A percentile compares a stretch with the other conserved stretches of the same genome.
Conservation (phyloP, 2,329 filamentous ascomycete species). For the Claviceps fusiformis region DNA sequence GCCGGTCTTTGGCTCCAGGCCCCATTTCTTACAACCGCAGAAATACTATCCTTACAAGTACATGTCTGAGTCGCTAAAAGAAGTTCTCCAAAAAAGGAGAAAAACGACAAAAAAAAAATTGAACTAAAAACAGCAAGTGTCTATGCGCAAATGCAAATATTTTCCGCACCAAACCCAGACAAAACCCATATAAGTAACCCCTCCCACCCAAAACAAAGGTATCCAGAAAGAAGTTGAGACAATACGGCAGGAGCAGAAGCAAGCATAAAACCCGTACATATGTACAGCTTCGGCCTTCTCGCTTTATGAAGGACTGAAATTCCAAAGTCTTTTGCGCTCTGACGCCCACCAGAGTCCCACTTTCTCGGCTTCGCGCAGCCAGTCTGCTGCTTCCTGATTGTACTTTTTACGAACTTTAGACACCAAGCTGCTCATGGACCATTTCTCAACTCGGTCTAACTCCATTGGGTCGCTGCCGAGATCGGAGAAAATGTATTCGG, state of each 20-base stretch:
- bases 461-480: constrained; percentile 16
- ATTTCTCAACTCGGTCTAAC: constrained; percentile 10
- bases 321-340: constrained; percentile 11
- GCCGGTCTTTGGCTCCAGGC: not conserved
- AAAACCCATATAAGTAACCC: not conserved
- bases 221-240: not conserved
- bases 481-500: constrained; percentile 18
- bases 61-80: not conserved
- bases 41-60: not conserved
- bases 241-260: not conserved
- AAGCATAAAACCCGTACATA: not conserved
- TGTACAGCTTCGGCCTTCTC: not conserved
- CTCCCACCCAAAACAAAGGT: not conserved
- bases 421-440: constrained; percentile 4
- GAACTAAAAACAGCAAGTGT: not conserved
- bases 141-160: too few species aligned
- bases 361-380: constrained; percentile 18
- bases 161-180: not conserved
- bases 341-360: constrained; percentile 18
- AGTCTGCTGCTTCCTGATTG: constrained; percentile 13
- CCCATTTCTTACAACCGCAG: not conserved
- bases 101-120: not conserved
- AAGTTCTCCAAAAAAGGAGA: not conserved
- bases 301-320: constrained; percentile 1
- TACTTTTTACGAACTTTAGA: constrained; percentile 7